Evolutionary conservation across 345 rosid genomes (phyloP).

Genomic region (Gossypium thurberi): DNA sequence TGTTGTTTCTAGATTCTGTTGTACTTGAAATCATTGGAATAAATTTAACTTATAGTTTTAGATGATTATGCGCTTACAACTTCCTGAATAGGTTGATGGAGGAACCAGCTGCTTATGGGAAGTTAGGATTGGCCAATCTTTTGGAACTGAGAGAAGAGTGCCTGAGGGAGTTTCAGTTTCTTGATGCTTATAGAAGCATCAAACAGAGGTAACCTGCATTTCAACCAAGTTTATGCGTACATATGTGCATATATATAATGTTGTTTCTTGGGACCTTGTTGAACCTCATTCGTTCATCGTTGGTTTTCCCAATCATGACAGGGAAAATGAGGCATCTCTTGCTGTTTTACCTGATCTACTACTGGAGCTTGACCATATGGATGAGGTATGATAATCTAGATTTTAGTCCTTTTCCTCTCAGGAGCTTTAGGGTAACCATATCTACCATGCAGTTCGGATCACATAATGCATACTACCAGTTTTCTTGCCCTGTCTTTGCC

Average conservation of each 20-base stretch:
- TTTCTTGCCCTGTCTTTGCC: background rate
- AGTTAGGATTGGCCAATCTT: conserved; percentile 93
- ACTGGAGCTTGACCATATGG: conserved; percentile 79
- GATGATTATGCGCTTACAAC: conserved; percentile 8
- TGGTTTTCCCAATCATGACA: conserved; percentile 21
- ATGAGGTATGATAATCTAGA: conserved; percentile 49
- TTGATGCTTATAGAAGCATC: conserved; percentile 92
- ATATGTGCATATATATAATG: background rate
- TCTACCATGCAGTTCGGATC: background rate
- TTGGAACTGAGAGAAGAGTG: conserved; percentile 98
- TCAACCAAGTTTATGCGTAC: background rate
- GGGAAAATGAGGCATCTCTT: conserved; percentile 99
- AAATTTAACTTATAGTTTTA: background rate
- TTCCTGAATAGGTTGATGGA: conserved; percentile 70
- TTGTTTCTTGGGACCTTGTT: background rate
- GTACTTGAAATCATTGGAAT: background rate
- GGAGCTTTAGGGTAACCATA: background rate
- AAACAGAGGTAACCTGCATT: conserved; percentile 62
- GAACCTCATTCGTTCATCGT: conserved; percentile 3
- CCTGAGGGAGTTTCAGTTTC: conserved; percentile 91
- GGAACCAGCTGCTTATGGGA: conserved; percentile 98
- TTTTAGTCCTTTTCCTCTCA: background rate
- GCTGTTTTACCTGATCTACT: conserved; percentile 89
- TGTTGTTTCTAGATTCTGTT: background rate
- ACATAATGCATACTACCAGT: background rate